Percentiles rank a stretch among this genome's conserved stretches.
phyloP scores from a whole-genome alignment of 139 green algal genomes.

The Volvox reticuliferus region DNA sequence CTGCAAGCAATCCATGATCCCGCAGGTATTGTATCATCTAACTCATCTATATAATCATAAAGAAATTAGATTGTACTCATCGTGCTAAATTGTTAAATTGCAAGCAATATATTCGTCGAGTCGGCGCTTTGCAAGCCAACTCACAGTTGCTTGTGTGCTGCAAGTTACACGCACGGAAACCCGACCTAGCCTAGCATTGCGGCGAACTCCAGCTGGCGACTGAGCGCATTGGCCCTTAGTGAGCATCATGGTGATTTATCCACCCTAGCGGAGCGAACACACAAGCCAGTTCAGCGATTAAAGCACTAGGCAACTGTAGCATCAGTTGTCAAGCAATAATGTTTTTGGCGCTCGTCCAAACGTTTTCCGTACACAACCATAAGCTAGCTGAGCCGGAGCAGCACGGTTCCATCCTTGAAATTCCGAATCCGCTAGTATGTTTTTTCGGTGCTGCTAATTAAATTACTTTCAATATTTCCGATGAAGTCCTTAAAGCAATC shows the following conservation, averaged over 20 bases:
- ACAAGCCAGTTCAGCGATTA: no score
- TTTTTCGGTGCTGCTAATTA: no score
- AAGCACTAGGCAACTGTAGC: no score
- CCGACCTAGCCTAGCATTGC: background rate
- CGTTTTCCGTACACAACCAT: no score
- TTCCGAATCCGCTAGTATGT: background rate
- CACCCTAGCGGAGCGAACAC: no score
- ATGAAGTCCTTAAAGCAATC: constrained; percentile 30
- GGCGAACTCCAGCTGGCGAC: no score
- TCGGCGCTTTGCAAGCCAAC: background rate
- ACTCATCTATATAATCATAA: background rate
- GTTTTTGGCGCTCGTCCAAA: no score
- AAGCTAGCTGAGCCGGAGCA: no score
- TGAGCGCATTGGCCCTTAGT: background rate
- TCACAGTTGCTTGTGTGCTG: constrained; percentile 9
- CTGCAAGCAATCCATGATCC: constrained; percentile 1
- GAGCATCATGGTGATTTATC: constrained; percentile 10
- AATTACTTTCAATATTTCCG: background rate
- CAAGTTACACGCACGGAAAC: background rate
- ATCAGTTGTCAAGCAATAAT: no score
- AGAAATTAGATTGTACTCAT: background rate
- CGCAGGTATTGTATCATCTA: background rate
- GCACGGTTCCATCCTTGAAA: no score
- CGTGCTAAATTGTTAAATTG: background rate
- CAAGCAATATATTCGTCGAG: background rate